phyloP scores from a whole-genome alignment of 352 stramenopile species.

The Peronospora farinosa region DNA sequence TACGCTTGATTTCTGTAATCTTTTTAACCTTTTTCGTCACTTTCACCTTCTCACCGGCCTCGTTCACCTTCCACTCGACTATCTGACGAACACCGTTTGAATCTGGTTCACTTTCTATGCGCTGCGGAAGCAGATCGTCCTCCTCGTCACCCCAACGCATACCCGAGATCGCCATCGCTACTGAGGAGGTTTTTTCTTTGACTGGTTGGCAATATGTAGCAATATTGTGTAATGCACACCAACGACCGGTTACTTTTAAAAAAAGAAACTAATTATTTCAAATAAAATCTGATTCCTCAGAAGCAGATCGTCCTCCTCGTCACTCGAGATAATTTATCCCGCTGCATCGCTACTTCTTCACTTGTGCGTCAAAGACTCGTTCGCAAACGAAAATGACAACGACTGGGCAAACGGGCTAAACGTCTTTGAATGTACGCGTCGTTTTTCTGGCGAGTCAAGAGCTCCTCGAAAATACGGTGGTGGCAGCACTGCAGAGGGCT shows the following conservation, averaged over 20 bases:
- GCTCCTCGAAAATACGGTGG: conserved; percentile 59
- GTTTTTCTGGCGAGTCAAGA: conserved; percentile 53
- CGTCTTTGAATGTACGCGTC: conserved; percentile 70
- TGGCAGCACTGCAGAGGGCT: conserved; percentile 36
- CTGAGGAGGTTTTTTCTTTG: neutral
- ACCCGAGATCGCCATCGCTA: conserved; percentile 57
- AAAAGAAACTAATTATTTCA: no score
- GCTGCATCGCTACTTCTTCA: conserved; percentile 13
- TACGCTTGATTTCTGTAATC: conserved; percentile 69
- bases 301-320: no score
- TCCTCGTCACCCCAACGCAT: conserved; percentile 72
- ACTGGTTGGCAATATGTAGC: neutral
- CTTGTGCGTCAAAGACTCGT: conserved; percentile 17
- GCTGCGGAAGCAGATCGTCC: conserved; percentile 71
- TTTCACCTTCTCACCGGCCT: conserved; percentile 86
- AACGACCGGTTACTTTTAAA: no score
- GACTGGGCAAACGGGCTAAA: conserved; percentile 71
- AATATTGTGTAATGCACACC: neutral
- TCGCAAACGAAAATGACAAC: conserved; percentile 58
- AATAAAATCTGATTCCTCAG: no score
- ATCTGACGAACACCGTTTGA: conserved; percentile 77
- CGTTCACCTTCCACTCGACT: conserved; percentile 88
- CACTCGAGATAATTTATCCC: neutral
- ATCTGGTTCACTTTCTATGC: conserved; percentile 80
- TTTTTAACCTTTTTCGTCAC: conserved; percentile 89